Conservation (phyloP, 1,284 basidiomycete genomes). For the Leccinum pachyderme region DNA sequence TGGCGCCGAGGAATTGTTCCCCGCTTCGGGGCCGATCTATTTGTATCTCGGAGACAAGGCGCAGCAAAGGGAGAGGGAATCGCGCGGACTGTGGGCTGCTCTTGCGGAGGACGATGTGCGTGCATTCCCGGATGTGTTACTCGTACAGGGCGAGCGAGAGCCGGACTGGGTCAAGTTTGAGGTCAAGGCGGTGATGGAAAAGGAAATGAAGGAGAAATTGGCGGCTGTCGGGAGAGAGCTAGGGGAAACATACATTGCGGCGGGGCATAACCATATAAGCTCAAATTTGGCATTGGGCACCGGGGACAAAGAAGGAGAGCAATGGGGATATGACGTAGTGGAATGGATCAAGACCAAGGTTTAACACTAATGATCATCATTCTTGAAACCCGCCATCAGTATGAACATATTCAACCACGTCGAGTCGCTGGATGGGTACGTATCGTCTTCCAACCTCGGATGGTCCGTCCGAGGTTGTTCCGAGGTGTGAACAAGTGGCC, state of each 20-base stretch:
- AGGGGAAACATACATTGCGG: constrained; percentile 36
- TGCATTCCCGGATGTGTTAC: constrained; percentile 43
- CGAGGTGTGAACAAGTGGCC: no score
- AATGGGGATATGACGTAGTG: constrained; percentile 53
- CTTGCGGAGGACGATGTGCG: constrained; percentile 36
- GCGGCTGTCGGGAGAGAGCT: constrained; percentile 31
- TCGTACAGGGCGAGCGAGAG: constrained; percentile 52
- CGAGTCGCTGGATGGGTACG: no score
- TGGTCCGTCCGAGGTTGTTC: no score
- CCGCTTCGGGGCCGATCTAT: constrained; percentile 28
- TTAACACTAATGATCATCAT: no score
- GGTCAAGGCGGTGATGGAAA: constrained; percentile 36
- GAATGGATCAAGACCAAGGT: constrained; percentile 42
- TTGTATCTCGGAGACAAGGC: constrained; percentile 48
- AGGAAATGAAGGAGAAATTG: constrained; percentile 39
- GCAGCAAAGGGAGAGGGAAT: constrained; percentile 39
- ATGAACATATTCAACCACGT: no score
- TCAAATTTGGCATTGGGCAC: constrained; percentile 46
- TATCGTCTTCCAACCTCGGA: no score
- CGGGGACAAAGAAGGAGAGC: constrained; percentile 56
- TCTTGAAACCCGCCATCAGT: no score
- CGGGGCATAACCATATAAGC: constrained; percentile 65
- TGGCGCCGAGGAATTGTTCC: constrained; percentile 17
- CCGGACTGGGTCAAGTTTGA: constrained; percentile 40
- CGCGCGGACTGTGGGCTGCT: constrained; percentile 37